These are phyloP conservation scores for Fusarium irregulare DNA, from an alignment of 2,329 filamentous ascomycete genomes.

Conservation along the genomic window DNA sequence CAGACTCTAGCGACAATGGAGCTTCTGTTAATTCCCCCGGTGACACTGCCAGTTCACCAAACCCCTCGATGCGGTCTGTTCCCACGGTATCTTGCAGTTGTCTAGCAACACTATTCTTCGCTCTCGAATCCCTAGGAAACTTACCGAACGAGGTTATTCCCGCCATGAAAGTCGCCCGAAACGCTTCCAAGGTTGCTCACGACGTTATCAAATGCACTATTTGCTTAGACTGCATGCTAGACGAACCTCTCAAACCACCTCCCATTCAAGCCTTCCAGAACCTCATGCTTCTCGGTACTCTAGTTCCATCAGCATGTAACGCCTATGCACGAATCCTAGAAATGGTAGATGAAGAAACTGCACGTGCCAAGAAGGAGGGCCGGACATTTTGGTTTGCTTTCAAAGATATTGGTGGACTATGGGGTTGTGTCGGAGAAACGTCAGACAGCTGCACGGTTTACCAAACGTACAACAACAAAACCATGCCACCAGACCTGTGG, in stretches of 20 bases:
- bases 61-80: constrained; percentile 38
- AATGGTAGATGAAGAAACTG: constrained; percentile 65
- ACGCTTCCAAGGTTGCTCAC: constrained; percentile 62
- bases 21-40: constrained; percentile 36
- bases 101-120: constrained; percentile 61
- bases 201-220: constrained; percentile 62
- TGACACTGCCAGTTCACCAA: constrained; percentile 4
- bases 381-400: constrained; percentile 60
- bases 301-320: constrained; percentile 68
- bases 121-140: constrained; percentile 62
- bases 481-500: constrained; percentile 66
- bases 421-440: constrained; percentile 52
- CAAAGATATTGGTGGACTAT: constrained; percentile 61
- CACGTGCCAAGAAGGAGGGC: constrained; percentile 56
- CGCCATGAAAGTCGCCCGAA: constrained; percentile 61
- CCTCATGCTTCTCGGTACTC: constrained; percentile 67
- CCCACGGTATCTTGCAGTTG: constrained; percentile 58
- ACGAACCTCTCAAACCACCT: constrained; percentile 50
- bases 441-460: constrained; percentile 44
- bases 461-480: constrained; percentile 54
- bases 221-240: constrained; percentile 58
- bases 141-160: constrained; percentile 58
- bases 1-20: constrained; percentile 41
- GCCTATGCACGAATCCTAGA: constrained; percentile 66
- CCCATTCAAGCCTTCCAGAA: constrained; percentile 66